Conservation (phyloP, 768 basidiomycete species). For the Rhodotorula graminis region DNA sequence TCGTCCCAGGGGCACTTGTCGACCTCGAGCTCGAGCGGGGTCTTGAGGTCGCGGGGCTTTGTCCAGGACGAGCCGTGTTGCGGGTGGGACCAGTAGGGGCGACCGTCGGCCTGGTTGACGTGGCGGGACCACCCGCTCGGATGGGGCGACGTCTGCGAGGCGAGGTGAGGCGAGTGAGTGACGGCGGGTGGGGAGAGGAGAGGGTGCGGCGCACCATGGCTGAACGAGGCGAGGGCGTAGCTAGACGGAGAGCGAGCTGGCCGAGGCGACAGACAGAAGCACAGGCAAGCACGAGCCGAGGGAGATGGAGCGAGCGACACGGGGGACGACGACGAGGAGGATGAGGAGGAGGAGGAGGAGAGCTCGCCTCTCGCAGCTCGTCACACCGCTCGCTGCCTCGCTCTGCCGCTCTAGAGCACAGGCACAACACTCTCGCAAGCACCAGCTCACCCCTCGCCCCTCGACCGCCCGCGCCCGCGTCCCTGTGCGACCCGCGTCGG, state of each 20-base stretch:
- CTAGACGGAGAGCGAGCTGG: neutral
- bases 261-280: neutral
- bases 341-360: too few species aligned
- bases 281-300: neutral
- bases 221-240: too few species aligned
- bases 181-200: neutral
- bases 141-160: neutral
- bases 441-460: neutral
- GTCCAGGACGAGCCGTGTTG: slow-evolving; percentile 59
- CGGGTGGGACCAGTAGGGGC: slow-evolving; percentile 35
- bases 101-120: slow-evolving; percentile 22
- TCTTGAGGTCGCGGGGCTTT: slow-evolving; percentile 92
- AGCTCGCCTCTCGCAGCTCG: too few species aligned
- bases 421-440: too few species aligned
- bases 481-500: neutral
- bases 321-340: too few species aligned
- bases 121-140: slow-evolving; percentile 23
- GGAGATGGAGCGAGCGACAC: neutral
- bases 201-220: neutral
- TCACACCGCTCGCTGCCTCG: too few species aligned
- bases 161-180: neutral
- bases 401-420: too few species aligned
- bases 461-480: neutral
- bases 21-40: slow-evolving; percentile 71
- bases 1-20: slow-evolving; percentile 35